phyloP scores from a whole-genome alignment of 495 filamentous ascomycete species.

The Penicillium samsonianum region DNA sequence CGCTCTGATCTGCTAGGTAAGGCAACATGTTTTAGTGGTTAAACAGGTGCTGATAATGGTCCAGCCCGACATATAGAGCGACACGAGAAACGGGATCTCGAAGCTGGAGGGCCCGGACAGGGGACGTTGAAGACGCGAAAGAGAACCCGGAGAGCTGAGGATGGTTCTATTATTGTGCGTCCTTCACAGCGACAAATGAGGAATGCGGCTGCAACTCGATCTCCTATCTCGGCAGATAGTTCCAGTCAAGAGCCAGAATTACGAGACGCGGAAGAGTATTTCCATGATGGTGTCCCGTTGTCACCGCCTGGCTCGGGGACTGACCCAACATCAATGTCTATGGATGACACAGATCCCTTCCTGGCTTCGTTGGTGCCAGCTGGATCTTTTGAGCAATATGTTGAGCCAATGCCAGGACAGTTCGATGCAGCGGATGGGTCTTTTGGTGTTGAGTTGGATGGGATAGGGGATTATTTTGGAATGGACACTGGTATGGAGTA shows the following conservation, averaged over 20 bases:
- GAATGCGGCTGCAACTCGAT: conserved; percentile 1
- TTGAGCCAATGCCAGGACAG: conserved; percentile 39
- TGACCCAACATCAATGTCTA: conserved; percentile 25
- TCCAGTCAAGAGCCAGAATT: conserved; percentile 19
- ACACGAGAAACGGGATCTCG: conserved; percentile 60
- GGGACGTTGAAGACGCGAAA: conserved; percentile 63
- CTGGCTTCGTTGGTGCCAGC: conserved; percentile 39
- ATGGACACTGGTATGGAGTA: conserved; percentile 35
- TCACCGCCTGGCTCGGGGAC: conserved; percentile 37
- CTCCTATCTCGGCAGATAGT: conserved; percentile 15
- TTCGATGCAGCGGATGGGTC: conserved; percentile 43
- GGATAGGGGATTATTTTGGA: conserved; percentile 28
- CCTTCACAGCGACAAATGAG: conserved; percentile 32
- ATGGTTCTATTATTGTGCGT: conserved; percentile 55
- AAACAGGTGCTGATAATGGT: conserved; percentile 19
- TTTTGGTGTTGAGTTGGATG: conserved; percentile 27
- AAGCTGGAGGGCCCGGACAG: conserved; percentile 58
- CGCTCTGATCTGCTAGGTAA: conserved; percentile 57
- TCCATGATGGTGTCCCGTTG: conserved; percentile 24
- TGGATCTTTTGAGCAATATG: conserved; percentile 38
- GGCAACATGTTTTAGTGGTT: conserved; percentile 5
- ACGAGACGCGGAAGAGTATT: conserved; percentile 19
- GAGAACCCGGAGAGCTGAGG: conserved; percentile 55
- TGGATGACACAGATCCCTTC: conserved; percentile 35
- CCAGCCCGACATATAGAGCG: conserved; percentile 60